phyloP scores from a whole-genome alignment of 2,329 filamentous ascomycete genomes.

The Aspergillus aculeatinus region DNA sequence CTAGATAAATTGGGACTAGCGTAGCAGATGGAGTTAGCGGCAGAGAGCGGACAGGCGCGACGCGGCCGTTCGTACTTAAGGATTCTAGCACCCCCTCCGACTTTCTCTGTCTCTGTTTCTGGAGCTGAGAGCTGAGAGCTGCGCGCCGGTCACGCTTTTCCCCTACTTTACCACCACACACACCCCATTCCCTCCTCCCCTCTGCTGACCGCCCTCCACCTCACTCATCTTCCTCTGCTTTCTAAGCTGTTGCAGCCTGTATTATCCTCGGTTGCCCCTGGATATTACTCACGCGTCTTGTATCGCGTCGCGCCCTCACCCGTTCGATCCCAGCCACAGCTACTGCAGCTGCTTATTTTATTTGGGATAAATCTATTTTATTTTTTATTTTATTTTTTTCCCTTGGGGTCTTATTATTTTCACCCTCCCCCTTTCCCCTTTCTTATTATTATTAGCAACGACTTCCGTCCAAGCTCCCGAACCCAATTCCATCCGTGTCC shows the following conservation, averaged over 20 bases:
- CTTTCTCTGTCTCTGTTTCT: conserved; percentile 40
- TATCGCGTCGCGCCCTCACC: conserved; percentile 23
- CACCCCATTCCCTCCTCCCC: conserved; percentile 14
- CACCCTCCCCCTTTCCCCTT: not conserved
- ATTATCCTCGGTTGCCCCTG: conserved; percentile 16
- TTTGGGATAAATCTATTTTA: conserved; percentile 4
- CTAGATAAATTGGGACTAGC: conserved; percentile 36
- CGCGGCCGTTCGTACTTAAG: conserved; percentile 42
- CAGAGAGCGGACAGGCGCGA: conserved; percentile 34
- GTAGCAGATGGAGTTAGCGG: conserved; percentile 39
- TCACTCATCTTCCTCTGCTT: conserved; percentile 6
- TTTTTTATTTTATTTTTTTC: conserved; percentile 10
- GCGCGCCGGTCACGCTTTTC: conserved; percentile 25
- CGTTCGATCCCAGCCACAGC: conserved; percentile 20
- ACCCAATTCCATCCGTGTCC: conserved; percentile 1
- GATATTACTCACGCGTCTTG: conserved; percentile 19
- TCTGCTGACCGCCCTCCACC: conserved; percentile 16
- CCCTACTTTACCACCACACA: conserved; percentile 13
- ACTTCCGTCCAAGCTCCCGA: conserved; percentile 9
- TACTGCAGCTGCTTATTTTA: conserved; percentile 18
- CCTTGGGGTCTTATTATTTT: conserved; percentile 11
- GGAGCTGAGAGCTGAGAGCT: conserved; percentile 33
- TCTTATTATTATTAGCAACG: conserved; percentile 16
- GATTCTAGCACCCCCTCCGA: conserved; percentile 43
- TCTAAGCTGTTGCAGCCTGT: conserved; percentile 4